Evolutionary conservation across 768 basidiomycete species (phyloP).

Genomic region (Boletus sp.): DNA sequence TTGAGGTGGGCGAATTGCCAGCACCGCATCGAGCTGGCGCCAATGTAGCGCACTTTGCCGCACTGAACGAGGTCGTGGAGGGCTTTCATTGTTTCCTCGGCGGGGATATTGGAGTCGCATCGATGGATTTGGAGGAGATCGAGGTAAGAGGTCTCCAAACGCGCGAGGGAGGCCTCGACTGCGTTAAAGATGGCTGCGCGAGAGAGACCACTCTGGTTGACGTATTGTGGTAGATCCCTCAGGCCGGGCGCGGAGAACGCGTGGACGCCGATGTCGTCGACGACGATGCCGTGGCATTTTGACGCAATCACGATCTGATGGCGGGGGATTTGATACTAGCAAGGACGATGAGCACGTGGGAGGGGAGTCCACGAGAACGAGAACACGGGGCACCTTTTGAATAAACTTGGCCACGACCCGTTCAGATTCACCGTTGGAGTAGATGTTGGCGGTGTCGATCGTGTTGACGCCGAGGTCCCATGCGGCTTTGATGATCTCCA

Average conservation of each 20-base stretch:
- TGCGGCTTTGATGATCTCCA: constrained; percentile 37
- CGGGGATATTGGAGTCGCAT: constrained; percentile 35
- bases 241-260: not conserved
- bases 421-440: constrained; percentile 38
- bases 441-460: constrained; percentile 39
- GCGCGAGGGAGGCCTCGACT: constrained; percentile 35
- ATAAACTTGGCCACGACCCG: constrained; percentile 36
- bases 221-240: constrained; percentile 13
- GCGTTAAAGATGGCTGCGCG: constrained; percentile 38
- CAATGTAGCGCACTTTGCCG: constrained; percentile 51
- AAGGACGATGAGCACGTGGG: not conserved
- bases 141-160: constrained; percentile 36
- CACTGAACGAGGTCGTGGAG: constrained; percentile 46
- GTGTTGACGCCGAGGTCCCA: constrained; percentile 40
- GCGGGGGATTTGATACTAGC: constrained; percentile 33
- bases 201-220: constrained; percentile 36
- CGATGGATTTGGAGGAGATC: constrained; percentile 46
- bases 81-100: constrained; percentile 48
- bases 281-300: constrained; percentile 24
- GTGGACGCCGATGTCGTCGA: not conserved
- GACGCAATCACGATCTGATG: constrained; percentile 31
- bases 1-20: constrained; percentile 47
- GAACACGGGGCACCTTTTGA: constrained; percentile 25
- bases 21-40: constrained; percentile 44
- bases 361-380: not conserved